These are phyloP conservation scores for Collybia sp. DNA, from an alignment of 768 basidiomycete species.

Conservation along the genomic window DNA sequence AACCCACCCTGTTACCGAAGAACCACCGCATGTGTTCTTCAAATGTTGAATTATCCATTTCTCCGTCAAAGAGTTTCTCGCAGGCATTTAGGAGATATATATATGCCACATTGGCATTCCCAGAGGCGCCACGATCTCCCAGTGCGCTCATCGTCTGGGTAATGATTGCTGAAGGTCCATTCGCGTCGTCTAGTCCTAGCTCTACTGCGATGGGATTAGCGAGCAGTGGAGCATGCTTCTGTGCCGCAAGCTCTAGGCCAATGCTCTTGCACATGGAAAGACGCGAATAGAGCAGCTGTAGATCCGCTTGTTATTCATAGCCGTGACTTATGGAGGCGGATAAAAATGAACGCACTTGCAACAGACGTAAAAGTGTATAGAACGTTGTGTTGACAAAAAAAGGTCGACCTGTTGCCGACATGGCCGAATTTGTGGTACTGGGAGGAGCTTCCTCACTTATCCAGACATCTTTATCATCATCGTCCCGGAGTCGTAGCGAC, in stretches of 20 bases:
- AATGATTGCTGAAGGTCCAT: constrained; percentile 66
- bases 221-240: constrained; percentile 60
- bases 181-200: constrained; percentile 82
- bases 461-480: constrained; percentile 50
- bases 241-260: constrained; percentile 62
- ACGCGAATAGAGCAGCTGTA: constrained; percentile 84
- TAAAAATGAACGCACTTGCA: constrained; percentile 61
- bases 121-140: constrained; percentile 41
- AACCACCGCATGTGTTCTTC: constrained; percentile 97
- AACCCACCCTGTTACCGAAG: constrained; percentile 76
- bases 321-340: neutral
- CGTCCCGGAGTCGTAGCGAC: constrained; percentile 19
- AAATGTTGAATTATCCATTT: constrained; percentile 87
- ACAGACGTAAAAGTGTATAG: constrained; percentile 81
- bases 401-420: constrained; percentile 33
- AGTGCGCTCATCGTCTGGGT: constrained; percentile 61
- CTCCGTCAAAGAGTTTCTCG: constrained; percentile 91
- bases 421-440: constrained; percentile 16
- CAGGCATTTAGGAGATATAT: constrained; percentile 84
- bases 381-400: constrained; percentile 94
- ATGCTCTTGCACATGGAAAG: constrained; percentile 82
- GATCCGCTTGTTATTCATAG: constrained; percentile 8
- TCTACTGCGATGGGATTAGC: constrained; percentile 81
- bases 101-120: constrained; percentile 70
- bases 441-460: constrained; percentile 44